Evolutionary conservation across 2,329 filamentous ascomycete species (phyloP), one percentile per base, ranked within the genome.

Genomic region (Cyphellophora attinorum): DNA sequence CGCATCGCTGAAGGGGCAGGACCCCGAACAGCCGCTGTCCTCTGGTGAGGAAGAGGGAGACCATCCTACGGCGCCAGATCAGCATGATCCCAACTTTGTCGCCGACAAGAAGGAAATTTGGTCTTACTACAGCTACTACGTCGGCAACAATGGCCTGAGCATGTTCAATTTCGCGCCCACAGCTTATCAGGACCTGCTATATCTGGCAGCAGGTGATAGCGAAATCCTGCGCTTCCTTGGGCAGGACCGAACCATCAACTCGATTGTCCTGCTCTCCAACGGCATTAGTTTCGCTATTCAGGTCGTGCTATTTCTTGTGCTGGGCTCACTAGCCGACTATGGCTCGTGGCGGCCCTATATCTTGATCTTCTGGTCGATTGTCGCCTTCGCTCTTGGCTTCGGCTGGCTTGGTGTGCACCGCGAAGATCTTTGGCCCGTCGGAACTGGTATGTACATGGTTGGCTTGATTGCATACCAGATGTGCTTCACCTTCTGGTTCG

Each of bases 271-370:
- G 5, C 60, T 80, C 0, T 66, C 67, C 51, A 81, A 81, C 48
- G 78, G 79, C 34, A 74, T 81, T 37, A 76, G 70, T 11, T 83
- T 83, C 50, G 75, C 76, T 2, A 68, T 79, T 21, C 78, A 82
- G 51, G 69, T 76, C 17, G 64, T 72, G 11, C 50, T 67, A 5
- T 66, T 68, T 40, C 45, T 68, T 5, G 39, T 63, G 1, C 55
- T 68, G 15, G 65, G 65, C 25, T 62, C 58, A 33, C 65, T 67
- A 39, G 64, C 64, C 5, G 79, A 82, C 52, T 83, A 81, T 50
- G 79, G 79, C 3, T 67, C 66, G 10, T 79, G 77, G 56, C 59
- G 74, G 10, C 74, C 74, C 8, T 76, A 71, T 51, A 73, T 81
- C 35, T 59, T 82, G 6, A 67, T 81, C 31, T 67, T 65, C 6